These are phyloP conservation scores for Amanita subjunquillea DNA, from an alignment of 768 basidiomycete genomes.

Conservation along the genomic window DNA sequence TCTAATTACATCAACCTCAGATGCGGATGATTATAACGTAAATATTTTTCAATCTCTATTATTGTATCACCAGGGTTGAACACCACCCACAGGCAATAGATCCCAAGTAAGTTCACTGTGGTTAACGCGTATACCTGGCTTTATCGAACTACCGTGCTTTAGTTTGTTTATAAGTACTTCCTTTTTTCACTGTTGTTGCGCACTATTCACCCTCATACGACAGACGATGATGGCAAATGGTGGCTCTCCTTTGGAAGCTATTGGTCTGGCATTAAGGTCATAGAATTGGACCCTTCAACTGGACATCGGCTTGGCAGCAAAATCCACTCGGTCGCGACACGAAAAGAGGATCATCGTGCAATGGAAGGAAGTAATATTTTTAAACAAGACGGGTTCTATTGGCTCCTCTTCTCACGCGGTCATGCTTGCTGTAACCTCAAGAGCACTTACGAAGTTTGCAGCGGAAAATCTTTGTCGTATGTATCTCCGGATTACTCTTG, in stretches of 20 bases:
- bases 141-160: too few relatives aligned
- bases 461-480: conserved; percentile 36
- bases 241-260: too few relatives aligned
- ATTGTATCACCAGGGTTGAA: not conserved
- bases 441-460: conserved; percentile 51
- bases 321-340: conserved; percentile 26
- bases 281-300: conserved; percentile 27
- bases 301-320: conserved; percentile 28
- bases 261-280: conserved; percentile 31
- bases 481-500: conserved; percentile 6
- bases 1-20: conserved; percentile 32
- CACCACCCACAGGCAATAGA: conserved; percentile 34
- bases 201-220: too few relatives aligned
- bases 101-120: conserved; percentile 29
- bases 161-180: not conserved
- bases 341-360: conserved; percentile 29
- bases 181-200: too few relatives aligned
- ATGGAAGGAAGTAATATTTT: conserved; percentile 40
- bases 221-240: too few relatives aligned
- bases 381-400: conserved; percentile 35
- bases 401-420: conserved; percentile 48
- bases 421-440: conserved; percentile 37
- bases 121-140: too few relatives aligned
- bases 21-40: conserved; percentile 20
- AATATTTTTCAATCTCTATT: conserved; percentile 20